Percentiles rank a stretch among this genome's conserved stretches.
Conservation (phyloP, 1,284 basidiomycete genomes). For the Agaricales sp. region DNA sequence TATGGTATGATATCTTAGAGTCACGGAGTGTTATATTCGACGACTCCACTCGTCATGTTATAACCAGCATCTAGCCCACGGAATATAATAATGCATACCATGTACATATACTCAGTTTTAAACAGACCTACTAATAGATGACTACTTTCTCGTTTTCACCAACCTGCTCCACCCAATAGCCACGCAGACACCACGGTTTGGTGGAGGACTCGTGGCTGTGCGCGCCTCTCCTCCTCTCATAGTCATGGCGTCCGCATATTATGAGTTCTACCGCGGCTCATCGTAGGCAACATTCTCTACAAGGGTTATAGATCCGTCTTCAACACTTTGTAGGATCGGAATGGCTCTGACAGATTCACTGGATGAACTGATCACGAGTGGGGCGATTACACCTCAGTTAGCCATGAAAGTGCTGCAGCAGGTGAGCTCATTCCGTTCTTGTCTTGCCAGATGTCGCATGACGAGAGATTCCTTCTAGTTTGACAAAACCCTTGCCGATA, state of each 20-base stretch:
- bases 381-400: slow-evolving; percentile 93
- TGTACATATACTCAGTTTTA: too few species aligned
- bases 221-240: slow-evolving; percentile 4
- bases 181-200: too few species aligned
- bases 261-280: slow-evolving; percentile 85
- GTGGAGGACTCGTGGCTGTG: too few species aligned
- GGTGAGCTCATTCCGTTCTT: slow-evolving; percentile 37
- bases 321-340: slow-evolving; percentile 64
- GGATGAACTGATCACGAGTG: slow-evolving; percentile 96
- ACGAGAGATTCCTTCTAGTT: slow-evolving; percentile 43
- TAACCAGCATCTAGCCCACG: too few species aligned
- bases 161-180: too few species aligned
- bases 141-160: too few species aligned
- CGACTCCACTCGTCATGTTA: too few species aligned
- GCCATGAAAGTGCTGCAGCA: slow-evolving; percentile 96
- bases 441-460: slow-evolving; percentile 6
- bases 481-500: slow-evolving; percentile 89
- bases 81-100: too few species aligned
- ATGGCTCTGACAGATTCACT: slow-evolving; percentile 98
- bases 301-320: neutral
- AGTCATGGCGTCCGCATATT: slow-evolving; percentile 79
- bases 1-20: too few species aligned
- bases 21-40: too few species aligned
- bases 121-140: too few species aligned
- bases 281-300: slow-evolving; percentile 44